Evolutionary conservation across 75 land plant species (phyloP), one percentile per base, ranked within the genome.

Genomic region (Sequoiadendron giganteum): DNA sequence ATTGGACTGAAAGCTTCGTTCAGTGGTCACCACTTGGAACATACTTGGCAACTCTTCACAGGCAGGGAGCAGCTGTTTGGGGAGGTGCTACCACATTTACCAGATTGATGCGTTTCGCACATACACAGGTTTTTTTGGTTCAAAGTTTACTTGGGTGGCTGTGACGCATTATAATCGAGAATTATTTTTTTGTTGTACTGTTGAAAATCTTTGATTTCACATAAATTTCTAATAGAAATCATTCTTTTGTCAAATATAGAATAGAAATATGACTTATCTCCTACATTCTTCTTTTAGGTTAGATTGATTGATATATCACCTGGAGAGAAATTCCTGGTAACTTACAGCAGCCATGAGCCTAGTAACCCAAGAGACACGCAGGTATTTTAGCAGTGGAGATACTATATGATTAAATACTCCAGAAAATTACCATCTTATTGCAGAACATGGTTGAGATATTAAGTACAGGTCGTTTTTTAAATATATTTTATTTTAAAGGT

Each of bases 1-100:
- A 83, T 87, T 97, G 99, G 99, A 97, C 99, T 42, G 98, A 97
- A 88, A 95, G 96, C 88, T 96, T 90, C 90, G 96, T 94, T 70
- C 98, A 97, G 90, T 97, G 99, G 99, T 97, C 98, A 56, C 95
- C 99, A 7, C 89, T 97, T 38, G 99, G 99, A 72, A 95, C 97
- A 85, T 97, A 96, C 87, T 58, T 97, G 88, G 99, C 99, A 40
- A 97, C 99, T 75, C 87, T 97, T 77, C 99, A 97, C 86, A 91
- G 97, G 87, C 99, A 97, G 86, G 99, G 98, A 90, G 99, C 99
- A 86, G 94, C 92, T 81, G 91, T 96, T 28, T 97, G 98, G 99
- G 99, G 99, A 42, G 99, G 99, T 39, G 94, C 92, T 45, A 80
- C 78, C n/a, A 90, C 93, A 6, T 96, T 97, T 76, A 90, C 94